These are phyloP conservation scores for Fusarium palustre DNA, from an alignment of 2,329 filamentous ascomycete species.

Conservation along the genomic window DNA sequence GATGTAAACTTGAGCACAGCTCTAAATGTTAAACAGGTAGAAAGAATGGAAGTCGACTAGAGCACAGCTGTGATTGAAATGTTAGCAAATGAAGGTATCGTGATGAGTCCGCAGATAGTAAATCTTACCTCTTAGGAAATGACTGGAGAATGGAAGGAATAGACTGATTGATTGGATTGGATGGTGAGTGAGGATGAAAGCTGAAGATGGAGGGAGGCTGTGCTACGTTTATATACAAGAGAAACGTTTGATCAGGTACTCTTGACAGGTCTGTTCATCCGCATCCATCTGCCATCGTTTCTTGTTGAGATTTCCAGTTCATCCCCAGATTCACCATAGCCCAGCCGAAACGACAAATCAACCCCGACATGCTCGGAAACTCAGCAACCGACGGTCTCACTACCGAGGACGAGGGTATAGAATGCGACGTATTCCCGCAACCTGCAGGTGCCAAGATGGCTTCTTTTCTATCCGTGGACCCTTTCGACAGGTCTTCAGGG, in stretches of 20 bases:
- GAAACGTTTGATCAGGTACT: neutral
- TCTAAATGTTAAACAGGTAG: slow-evolving; percentile 18
- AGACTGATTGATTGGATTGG: slow-evolving; percentile 13
- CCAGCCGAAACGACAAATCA: neutral
- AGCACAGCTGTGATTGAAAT: slow-evolving; percentile 28
- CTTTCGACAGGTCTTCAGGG: neutral
- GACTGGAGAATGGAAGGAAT: slow-evolving; percentile 34
- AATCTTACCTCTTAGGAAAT: slow-evolving; percentile 39
- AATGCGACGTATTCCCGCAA: slow-evolving; percentile 4
- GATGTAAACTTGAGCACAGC: slow-evolving; percentile 37
- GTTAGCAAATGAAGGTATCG: neutral
- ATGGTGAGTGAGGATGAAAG: slow-evolving; percentile 3
- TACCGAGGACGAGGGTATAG: neutral
- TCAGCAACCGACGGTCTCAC: slow-evolving; percentile 1
- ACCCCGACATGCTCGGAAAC: slow-evolving; percentile 32
- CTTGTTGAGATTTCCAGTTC: slow-evolving; percentile 1
- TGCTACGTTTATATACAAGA: slow-evolving; percentile 21
- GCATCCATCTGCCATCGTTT: neutral
- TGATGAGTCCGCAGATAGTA: neutral
- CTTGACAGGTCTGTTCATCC: neutral
- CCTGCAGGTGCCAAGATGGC: slow-evolving; percentile 20
- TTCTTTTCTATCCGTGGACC: slow-evolving; percentile 12
- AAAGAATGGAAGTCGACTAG: slow-evolving; percentile 37
- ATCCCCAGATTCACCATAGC: slow-evolving; percentile 9
- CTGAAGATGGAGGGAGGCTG: neutral